phyloP scores from a whole-genome alignment of 2,329 filamentous ascomycete genomes.

The Botryotinia calthae region DNA sequence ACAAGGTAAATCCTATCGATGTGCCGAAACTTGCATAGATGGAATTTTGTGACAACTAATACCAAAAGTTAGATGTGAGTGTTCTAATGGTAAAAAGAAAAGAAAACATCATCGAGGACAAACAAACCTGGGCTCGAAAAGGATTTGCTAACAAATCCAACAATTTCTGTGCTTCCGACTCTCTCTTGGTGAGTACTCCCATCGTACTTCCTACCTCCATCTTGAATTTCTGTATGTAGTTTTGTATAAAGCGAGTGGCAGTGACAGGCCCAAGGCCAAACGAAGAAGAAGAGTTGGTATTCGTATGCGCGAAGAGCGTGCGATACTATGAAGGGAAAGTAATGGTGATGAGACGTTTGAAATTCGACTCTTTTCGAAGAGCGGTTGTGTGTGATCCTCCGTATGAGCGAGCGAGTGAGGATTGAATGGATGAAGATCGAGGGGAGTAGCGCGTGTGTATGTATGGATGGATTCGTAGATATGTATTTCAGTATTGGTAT shows the following conservation, averaged over 20 bases:
- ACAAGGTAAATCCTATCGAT: conserved; percentile 70
- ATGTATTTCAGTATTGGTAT: background rate
- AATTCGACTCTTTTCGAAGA: too few species aligned
- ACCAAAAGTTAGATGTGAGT: conserved; percentile 22
- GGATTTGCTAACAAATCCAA: conserved; percentile 37
- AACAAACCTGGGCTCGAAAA: conserved; percentile 32
- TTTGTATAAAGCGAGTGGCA: conserved; percentile 32
- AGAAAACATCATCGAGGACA: background rate
- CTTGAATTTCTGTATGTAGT: background rate
- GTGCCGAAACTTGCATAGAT: conserved; percentile 77
- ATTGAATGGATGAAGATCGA: background rate
- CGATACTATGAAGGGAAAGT: too few species aligned
- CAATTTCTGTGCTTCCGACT: conserved; percentile 29
- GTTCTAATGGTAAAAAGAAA: background rate
- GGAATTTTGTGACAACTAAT: conserved; percentile 48
- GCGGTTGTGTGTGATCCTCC: background rate
- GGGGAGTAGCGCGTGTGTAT: background rate
- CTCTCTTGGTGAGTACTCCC: conserved; percentile 26
- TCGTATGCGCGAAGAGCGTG: background rate
- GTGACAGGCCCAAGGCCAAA: conserved; percentile 36
- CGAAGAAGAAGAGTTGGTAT: conserved; percentile 18
- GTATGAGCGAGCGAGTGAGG: background rate
- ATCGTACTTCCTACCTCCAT: conserved; percentile 28
- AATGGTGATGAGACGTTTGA: background rate
- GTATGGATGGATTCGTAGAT: background rate